Conservation (phyloP, 805 yeast genomes). For the Starmera pachycereana region DNA sequence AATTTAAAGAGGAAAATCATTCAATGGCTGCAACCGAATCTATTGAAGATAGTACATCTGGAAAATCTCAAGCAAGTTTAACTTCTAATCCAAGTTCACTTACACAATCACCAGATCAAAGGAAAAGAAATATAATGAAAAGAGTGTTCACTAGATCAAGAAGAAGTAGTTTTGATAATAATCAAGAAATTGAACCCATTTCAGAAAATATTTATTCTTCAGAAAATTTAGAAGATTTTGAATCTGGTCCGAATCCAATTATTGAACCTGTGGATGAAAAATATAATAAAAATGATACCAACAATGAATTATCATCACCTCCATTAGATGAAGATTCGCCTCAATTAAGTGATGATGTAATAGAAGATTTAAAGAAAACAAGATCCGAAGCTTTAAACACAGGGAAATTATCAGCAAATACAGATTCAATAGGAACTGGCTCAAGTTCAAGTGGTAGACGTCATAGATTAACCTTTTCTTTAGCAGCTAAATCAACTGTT, state of each 20-base stretch:
- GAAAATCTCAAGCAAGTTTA: neutral
- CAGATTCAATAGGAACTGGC: slow-evolving; percentile 6
- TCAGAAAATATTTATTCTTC: too few relatives aligned
- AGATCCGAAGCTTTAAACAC: too few relatives aligned
- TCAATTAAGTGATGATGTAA: too few relatives aligned
- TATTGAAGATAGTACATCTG: slow-evolving; percentile 6
- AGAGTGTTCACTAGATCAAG: neutral
- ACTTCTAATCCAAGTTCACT: neutral
- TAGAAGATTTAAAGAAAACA: too few relatives aligned
- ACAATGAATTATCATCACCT: too few relatives aligned
- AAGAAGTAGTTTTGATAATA: neutral
- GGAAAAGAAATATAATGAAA: neutral
- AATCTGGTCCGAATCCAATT: too few relatives aligned
- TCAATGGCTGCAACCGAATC: neutral
- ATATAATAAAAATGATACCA: too few relatives aligned
- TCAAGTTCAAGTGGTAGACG: slow-evolving; percentile 1
- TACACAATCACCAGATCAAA: neutral
- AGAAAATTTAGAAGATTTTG: too few relatives aligned
- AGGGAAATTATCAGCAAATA: neutral
- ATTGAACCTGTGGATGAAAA: too few relatives aligned
- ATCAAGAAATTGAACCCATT: too few relatives aligned
- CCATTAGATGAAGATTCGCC: too few relatives aligned
- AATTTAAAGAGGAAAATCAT: slow-evolving; percentile 12
- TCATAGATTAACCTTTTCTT: neutral
- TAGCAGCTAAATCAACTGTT: neutral